Evolutionary conservation across 176 grass and related monocot genomes (phyloP), one percentile per base, ranked within the genome.

Genomic region (Puccinellia tenuiflora): DNA sequence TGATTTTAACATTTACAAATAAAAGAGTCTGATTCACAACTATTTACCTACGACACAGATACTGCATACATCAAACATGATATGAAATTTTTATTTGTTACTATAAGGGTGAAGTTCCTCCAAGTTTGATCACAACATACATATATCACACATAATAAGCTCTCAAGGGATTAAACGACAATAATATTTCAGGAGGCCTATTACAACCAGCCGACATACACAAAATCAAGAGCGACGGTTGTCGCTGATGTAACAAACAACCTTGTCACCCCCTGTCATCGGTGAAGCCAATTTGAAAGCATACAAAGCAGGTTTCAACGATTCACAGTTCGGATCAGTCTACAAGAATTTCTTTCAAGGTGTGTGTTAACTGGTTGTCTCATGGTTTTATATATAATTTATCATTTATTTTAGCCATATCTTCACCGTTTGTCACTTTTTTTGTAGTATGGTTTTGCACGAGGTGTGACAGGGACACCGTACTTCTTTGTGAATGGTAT

Each of bases 401-500:
- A n/a, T n/a, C n/a, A n/a, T n/a, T n/a, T n/a, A n/a, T n/a, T n/a
- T n/a, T n/a, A n/a, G n/a, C n/a, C n/a, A n/a, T n/a, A n/a, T n/a
- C n/a, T n/a, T 73, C 1, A 45, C 0, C 7, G 0, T 30, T 4
- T 0, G 17, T 37, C 1, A 0, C 20, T 65, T 17, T 33, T n/a
- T 83, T 52, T 63, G 25, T 73, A 98, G 96, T 91, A 88, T 78
- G 96, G 92, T 13, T 95, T 92, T 73, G 92, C 92, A 53, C 88
- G 96, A 79, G 90, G 90, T 35, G 96, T 98, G 79, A 88, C 96
- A 1, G 92, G 92, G 24, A 87, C 92, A 55, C 96, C 92, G 17
- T 83, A 77, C 66, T 98, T 90, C 85, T 98, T 98, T 90, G 90
- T 98, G 61, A 95, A 98, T 70, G 96, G 96, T 28, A 98, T 98